Evolutionary conservation across 176 grass and related monocot species (phyloP).

Genomic region (Ampelocalamus luodianensis): DNA sequence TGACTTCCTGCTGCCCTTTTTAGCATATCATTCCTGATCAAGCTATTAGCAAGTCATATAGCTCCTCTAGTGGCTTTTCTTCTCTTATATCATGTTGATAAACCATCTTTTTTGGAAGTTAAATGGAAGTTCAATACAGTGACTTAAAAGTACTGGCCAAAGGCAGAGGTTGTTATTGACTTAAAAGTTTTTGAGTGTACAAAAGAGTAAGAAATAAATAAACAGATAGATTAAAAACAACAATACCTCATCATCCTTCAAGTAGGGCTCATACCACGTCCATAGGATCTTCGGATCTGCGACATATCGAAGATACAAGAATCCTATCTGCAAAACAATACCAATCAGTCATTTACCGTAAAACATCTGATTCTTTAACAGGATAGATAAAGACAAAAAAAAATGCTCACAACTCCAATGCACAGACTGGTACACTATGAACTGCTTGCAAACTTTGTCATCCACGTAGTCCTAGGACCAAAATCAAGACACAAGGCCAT

Average conservation of each 20-base stretch:
- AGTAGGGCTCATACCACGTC: slow-evolving; percentile 93
- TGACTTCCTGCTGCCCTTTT: background rate
- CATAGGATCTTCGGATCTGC: slow-evolving; percentile 85
- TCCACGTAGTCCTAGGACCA: slow-evolving; percentile 57
- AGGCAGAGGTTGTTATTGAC: background rate
- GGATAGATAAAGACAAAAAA: slow-evolving; percentile 49
- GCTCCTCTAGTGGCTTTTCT: background rate
- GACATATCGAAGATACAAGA: slow-evolving; percentile 86
- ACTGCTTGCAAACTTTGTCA: slow-evolving; percentile 65
- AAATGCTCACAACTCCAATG: slow-evolving; percentile 73
- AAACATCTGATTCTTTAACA: slow-evolving; percentile 29
- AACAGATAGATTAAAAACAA: background rate
- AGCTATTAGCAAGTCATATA: background rate
- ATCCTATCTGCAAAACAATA: slow-evolving; percentile 69
- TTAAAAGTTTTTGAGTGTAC: background rate
- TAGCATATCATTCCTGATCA: background rate
- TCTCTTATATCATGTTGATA: background rate
- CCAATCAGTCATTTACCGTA: slow-evolving; percentile 25
- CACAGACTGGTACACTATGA: slow-evolving; percentile 67
- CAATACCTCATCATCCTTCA: slow-evolving; percentile 92
- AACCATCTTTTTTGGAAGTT: background rate
- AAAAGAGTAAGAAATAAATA: background rate
- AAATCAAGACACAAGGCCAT: slow-evolving; percentile 53
- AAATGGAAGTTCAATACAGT: background rate
- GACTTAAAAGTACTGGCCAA: slow-evolving; percentile 9